These are phyloP conservation scores for Naganishia sp. DNA, from an alignment of 1,284 basidiomycete species.

Conservation along the genomic window DNA sequence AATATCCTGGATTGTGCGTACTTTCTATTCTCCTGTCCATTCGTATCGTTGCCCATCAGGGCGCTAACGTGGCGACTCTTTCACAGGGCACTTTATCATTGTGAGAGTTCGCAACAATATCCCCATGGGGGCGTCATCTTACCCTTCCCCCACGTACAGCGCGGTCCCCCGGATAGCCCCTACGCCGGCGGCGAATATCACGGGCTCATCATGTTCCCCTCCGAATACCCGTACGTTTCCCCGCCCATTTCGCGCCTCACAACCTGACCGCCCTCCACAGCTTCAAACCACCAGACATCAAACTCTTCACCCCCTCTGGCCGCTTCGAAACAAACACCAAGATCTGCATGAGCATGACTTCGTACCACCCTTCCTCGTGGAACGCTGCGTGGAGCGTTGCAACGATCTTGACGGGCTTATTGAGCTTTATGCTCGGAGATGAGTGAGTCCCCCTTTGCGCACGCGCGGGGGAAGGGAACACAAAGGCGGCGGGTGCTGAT, in stretches of 20 bases:
- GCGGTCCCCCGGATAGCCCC: constrained; percentile 88
- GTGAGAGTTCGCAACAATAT: constrained; percentile 55
- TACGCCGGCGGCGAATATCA: constrained; percentile 93
- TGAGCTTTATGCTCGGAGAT: constrained; percentile 94
- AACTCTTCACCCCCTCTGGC: constrained; percentile 94
- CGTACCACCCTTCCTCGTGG: constrained; percentile 54
- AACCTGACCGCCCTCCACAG: constrained; percentile 55
- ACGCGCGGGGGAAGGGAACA: no score
- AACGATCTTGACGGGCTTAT: constrained; percentile 80
- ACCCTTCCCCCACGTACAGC: constrained; percentile 56
- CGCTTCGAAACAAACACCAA: constrained; percentile 90
- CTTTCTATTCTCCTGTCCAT: neutral
- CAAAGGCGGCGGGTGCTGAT: neutral
- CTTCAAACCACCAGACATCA: constrained; percentile 96
- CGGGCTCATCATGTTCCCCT: constrained; percentile 70
- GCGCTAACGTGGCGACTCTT: neutral
- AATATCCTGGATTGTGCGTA: constrained; percentile 69
- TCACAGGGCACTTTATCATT: constrained; percentile 84
- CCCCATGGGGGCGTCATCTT: neutral
- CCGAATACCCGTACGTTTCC: constrained; percentile 72
- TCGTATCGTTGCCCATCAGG: neutral
- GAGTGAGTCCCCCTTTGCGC: constrained; percentile 56
- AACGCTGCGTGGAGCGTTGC: constrained; percentile 54
- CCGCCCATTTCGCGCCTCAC: neutral
- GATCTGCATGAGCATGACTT: constrained; percentile 95